phyloP scores from a whole-genome alignment of 2,329 filamentous ascomycete species.

The Penicillium sp. region DNA sequence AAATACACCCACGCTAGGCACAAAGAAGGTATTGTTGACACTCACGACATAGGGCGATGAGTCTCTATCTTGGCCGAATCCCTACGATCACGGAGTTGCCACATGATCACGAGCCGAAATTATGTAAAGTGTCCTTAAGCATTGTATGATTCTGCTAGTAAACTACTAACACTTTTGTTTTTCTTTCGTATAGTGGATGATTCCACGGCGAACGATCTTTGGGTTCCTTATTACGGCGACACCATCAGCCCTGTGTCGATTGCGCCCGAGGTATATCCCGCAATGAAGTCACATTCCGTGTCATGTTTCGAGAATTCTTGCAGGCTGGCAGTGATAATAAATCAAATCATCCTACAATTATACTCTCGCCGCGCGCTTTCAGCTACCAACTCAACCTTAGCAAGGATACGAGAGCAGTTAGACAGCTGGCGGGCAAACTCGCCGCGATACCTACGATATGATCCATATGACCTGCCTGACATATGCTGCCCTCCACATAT shows the following conservation, averaged over 20 bases:
- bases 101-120: slow-evolving; percentile 19
- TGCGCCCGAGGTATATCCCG: not conserved
- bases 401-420: not conserved
- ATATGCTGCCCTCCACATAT: slow-evolving; percentile 1
- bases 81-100: slow-evolving; percentile 21
- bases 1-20: too few species aligned
- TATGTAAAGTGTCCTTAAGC: slow-evolving; percentile 5
- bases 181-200: slow-evolving; percentile 19
- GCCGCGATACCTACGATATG: not conserved
- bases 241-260: not conserved
- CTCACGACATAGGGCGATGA: slow-evolving; percentile 18
- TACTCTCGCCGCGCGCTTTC: not conserved
- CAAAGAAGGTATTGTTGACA: too few species aligned
- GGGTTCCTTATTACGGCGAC: slow-evolving; percentile 25
- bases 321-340: not conserved
- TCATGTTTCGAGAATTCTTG: slow-evolving; percentile 5
- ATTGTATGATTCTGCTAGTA: not conserved
- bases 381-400: not conserved
- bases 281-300: not conserved
- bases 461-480: not conserved
- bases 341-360: slow-evolving; percentile 2
- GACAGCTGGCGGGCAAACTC: not conserved
- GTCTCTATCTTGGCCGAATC: slow-evolving; percentile 27
- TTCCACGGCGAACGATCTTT: slow-evolving; percentile 23
- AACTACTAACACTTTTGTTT: not conserved